Evolutionary conservation across 345 rosid genomes (phyloP), one percentile per base, ranked within the genome.

Genomic region (Camelina hispida): DNA sequence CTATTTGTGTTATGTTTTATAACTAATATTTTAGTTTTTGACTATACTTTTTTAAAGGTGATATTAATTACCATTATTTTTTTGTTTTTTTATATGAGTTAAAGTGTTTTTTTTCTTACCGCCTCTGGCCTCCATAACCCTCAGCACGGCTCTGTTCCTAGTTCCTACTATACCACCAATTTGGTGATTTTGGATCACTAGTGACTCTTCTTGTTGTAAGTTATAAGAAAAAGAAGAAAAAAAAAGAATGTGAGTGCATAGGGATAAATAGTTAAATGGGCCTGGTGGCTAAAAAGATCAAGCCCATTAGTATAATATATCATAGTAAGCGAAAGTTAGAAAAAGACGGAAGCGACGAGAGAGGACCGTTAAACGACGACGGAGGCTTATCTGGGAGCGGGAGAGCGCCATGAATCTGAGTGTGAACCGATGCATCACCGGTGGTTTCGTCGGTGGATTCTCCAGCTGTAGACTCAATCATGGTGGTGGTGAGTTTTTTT

Each of bases 401-500:
- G 30, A 69, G 63, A 20, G 69, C 69, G 69, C 69, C 12, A 76
- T 62, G 80, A 69, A 62, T 47, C 40, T 69, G 60, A 55, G 70
- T 37, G 75, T 62, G 70, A 69, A 62, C 68, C 75, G 80, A 52
- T 69, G 71, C 70, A 44, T 69, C 80, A 14, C 75, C 66, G 54
- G 73, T 51, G 74, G 72, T 37, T 74, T 67, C 73, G 56, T 18
- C 74, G 30, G 69, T 20, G 74, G 75, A 23, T 30, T 62, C 3
- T 55, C 75, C 1, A 76, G 52, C 42, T 62, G 51, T 51, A 76
- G 70, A 46, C 17, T 53, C 80, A 54, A 2, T 22, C 40, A 17
- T 25, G 58, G 23, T 17, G 32, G 74, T 53, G 28, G 71, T 69
- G 9, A 54, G 50, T 32, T 9, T 14, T 5, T 48, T 0, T 3